phyloP scores from a whole-genome alignment of 78 protist species.

The Anaeramoeba flamelloides region DNA sequence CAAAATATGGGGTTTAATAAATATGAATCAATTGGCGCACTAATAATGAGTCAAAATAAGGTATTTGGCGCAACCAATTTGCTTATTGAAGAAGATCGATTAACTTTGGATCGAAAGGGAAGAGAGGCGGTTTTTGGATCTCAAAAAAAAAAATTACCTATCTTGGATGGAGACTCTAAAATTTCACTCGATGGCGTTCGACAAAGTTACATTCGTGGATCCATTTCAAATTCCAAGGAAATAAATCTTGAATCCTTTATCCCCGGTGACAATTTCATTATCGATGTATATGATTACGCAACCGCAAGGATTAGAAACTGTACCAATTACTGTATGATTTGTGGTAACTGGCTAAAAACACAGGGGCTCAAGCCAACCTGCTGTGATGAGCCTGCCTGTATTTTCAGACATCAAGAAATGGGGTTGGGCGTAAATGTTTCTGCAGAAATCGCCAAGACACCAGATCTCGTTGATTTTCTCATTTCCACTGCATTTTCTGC shows the following conservation, averaged over 20 bases:
- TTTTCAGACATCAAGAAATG: neutral
- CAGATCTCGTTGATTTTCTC: neutral
- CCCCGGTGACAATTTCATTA: neutral
- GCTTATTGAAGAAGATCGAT: neutral
- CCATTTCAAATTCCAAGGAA: neutral
- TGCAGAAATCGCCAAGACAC: neutral
- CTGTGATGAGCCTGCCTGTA: neutral
- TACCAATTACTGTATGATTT: neutral
- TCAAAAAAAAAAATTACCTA: neutral
- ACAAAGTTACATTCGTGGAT: neutral
- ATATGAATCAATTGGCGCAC: too few relatives aligned
- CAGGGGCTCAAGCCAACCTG: neutral
- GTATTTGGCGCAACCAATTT: neutral
- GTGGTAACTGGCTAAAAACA: neutral
- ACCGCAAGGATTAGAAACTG: neutral
- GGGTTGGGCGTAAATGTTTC: neutral
- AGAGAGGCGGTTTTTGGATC: neutral
- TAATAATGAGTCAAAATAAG: neutral
- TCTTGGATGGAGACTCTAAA: neutral
- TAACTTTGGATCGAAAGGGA: neutral
- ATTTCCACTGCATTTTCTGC: neutral
- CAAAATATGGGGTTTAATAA: too few relatives aligned
- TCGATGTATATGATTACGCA: neutral
- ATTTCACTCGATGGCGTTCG: neutral
- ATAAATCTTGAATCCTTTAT: neutral